These are phyloP conservation scores for Salix koriyanagi DNA, from an alignment of 345 rosid species.

Conservation along the genomic window DNA sequence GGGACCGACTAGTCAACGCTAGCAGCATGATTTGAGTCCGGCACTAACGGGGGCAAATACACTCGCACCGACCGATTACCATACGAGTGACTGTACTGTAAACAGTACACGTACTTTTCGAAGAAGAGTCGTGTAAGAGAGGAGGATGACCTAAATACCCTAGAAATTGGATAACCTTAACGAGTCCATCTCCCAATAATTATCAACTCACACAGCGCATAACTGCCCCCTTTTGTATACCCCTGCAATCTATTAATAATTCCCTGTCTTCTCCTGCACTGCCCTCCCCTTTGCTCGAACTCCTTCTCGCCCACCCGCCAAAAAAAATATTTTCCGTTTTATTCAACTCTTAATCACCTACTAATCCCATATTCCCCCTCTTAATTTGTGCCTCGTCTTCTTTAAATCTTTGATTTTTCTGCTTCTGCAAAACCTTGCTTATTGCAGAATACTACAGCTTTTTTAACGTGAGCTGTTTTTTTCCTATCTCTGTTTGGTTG, in stretches of 20 bases:
- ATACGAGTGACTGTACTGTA: too few relatives aligned
- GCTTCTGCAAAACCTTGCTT: background rate
- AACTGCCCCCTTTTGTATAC: background rate
- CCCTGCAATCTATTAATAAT: background rate
- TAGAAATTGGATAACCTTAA: background rate
- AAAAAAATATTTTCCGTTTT: background rate
- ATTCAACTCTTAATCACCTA: background rate
- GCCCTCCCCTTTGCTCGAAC: slow-evolving; percentile 7
- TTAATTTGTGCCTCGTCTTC: background rate
- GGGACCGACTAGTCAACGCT: too few relatives aligned
- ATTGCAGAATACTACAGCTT: background rate
- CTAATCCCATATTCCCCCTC: too few relatives aligned
- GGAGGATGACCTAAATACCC: slow-evolving; percentile 18
- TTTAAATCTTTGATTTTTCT: background rate
- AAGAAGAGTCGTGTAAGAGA: background rate
- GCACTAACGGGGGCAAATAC: too few relatives aligned
- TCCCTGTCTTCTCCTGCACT: background rate
- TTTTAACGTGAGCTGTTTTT: background rate
- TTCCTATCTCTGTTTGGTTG: background rate
- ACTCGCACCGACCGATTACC: too few relatives aligned
- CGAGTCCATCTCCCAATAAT: too few relatives aligned
- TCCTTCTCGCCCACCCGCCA: slow-evolving; percentile 4
- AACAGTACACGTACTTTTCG: background rate
- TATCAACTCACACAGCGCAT: background rate
- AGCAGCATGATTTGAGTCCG: too few relatives aligned